Evolutionary conservation across 441 rosid species (phyloP).

Genomic region (Corymbia citriodora): DNA sequence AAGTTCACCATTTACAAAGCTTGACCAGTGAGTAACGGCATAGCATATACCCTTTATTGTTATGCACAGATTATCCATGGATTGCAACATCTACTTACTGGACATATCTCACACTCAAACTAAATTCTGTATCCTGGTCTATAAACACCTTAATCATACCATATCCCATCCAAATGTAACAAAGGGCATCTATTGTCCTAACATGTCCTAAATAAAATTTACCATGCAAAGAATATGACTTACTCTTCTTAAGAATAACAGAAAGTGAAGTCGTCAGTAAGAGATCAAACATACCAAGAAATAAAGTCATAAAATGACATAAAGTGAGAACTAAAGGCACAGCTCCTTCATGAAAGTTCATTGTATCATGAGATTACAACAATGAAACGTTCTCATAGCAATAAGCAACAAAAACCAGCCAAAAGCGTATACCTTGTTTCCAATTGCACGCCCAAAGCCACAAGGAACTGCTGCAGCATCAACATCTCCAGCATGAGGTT

Average conservation of each 20-base stretch:
- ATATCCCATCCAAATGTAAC: neutral
- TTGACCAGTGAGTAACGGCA: neutral
- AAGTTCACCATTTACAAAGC: neutral
- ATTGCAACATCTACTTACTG: neutral
- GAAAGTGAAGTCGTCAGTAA: neutral
- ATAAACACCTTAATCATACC: neutral
- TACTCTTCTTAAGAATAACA: neutral
- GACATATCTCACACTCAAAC: neutral
- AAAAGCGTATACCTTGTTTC: conserved; percentile 60
- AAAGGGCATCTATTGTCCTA: neutral
- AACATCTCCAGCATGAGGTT: conserved; percentile 85
- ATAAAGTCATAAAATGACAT: neutral
- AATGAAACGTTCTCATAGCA: neutral
- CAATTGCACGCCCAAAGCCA: conserved; percentile 94
- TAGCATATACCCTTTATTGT: neutral
- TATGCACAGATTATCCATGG: neutral
- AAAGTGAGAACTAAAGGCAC: neutral
- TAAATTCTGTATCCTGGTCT: neutral
- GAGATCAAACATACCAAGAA: neutral
- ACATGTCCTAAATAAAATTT: neutral
- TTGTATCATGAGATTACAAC: neutral
- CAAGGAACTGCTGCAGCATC: conserved; percentile 97
- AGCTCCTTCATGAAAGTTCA: neutral
- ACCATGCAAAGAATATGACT: neutral
- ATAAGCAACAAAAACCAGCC: neutral